Evolutionary conservation across 2,329 filamentous ascomycete species (phyloP), one percentile per base, ranked within the genome.

Genomic region (Diaporthe longicolla): DNA sequence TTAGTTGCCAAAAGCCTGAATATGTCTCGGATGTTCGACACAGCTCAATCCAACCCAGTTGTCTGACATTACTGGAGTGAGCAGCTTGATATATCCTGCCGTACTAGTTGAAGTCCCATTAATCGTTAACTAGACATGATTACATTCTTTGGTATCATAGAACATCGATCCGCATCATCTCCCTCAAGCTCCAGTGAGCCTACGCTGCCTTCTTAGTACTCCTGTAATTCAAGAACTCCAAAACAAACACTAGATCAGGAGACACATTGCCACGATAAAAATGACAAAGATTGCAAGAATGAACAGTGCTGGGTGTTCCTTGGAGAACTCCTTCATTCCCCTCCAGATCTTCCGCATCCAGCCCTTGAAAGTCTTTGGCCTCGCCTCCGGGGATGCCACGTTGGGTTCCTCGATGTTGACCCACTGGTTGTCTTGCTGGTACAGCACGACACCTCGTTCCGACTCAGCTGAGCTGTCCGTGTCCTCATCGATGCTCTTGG

Each of bases 281-380:
- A 73, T 59, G 13, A 59, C n/a, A 21, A 73, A 73, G 13, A 69
- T 10, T 1, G 71, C 71, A 21, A 73, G 21, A 21, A 73, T 68
- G n/a, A 73, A 73, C 50, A 73, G 29, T 9, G n/a, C 57, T 6
- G 71, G 71, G 29, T 73, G 61, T n/a, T 69, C 71, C 21, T 26
- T 54, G 15, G 40, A 35, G 40, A 68, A 73, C 29, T 73, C 66
- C 65, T 54, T 45, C 3, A 63, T 40, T 11, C 24, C 24, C 11
- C 9, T 45, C 72, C 72, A 73, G 4, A 52, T 21, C 66, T 69
- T 54, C 15, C 61, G 59, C 24, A 70, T 19, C 65, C 65, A 73
- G 3, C 43, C 65, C 35, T 57, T 73, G 9, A 73, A 29, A 10
- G 65, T 61, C 19, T 13, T 52, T 17, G 57, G 72, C 48, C 19